A percentile compares a stretch with the other conserved stretches of the same genome.
Evolutionary conservation across 768 basidiomycete species (phyloP).

Genomic region (Rhodosporidiobolus odoratus): DNA sequence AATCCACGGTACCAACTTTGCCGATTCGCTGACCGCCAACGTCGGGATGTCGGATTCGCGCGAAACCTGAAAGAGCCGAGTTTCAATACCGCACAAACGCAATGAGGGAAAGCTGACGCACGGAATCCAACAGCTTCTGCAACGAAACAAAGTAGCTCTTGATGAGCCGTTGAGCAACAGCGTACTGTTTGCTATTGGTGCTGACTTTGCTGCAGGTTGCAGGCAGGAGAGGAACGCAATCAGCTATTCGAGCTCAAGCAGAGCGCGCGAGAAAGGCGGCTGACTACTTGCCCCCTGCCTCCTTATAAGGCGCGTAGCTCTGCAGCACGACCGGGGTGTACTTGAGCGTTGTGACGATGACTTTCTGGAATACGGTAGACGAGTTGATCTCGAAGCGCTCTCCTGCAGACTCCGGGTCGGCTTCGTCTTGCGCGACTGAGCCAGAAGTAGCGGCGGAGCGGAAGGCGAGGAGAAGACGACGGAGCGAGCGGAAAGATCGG

Average conservation of each 20-base stretch:
- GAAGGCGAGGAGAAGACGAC: constrained; percentile 82
- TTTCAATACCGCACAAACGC: constrained; percentile 33
- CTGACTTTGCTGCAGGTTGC: constrained; percentile 66
- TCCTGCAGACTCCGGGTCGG: constrained; percentile 23
- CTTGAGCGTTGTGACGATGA: constrained; percentile 74
- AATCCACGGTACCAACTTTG: constrained; percentile 84
- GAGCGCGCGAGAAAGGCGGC: constrained; percentile 43
- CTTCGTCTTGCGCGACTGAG: constrained; percentile 58
- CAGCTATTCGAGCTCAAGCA: constrained; percentile 7
- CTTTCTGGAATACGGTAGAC: constrained; percentile 84
- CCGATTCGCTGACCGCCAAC: constrained; percentile 73
- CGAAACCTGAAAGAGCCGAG: constrained; percentile 33
- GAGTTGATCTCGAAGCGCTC: constrained; percentile 78
- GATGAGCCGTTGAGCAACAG: constrained; percentile 76
- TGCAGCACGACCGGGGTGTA: constrained; percentile 85
- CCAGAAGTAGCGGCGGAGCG: constrained; percentile 85
- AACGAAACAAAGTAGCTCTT: constrained; percentile 85
- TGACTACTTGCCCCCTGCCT: constrained; percentile 77
- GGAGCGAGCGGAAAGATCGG: constrained; percentile 72
- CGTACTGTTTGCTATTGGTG: constrained; percentile 71
- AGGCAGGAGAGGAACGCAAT: neutral
- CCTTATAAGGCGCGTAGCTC: constrained; percentile 84
- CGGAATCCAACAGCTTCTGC: constrained; percentile 68
- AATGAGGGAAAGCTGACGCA: constrained; percentile 52
- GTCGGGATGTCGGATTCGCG: constrained; percentile 45